Evolutionary conservation across 805 yeast genomes (phyloP).

Genomic region (Wilhelminamyces savonicus): DNA sequence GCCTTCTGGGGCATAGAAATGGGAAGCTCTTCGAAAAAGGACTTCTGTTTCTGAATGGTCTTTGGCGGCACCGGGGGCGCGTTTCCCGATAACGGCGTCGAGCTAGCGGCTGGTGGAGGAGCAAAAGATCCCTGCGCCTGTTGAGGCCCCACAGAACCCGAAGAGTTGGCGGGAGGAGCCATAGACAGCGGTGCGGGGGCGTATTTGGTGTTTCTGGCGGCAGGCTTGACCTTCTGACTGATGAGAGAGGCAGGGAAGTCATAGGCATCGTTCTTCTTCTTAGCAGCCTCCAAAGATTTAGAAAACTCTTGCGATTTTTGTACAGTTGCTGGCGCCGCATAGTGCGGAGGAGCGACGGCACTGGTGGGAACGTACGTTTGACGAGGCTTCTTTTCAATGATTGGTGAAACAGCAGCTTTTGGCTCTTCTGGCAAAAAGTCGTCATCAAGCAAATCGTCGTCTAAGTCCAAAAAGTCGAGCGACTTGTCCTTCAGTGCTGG

Average conservation of each 20-base stretch:
- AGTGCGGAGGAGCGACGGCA: neutral
- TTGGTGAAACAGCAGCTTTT: too few relatives aligned
- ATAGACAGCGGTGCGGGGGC: slow-evolving; percentile 8
- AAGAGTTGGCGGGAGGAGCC: slow-evolving; percentile 1
- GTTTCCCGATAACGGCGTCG: slow-evolving; percentile 1
- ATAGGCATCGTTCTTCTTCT: slow-evolving; percentile 68
- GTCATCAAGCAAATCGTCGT: slow-evolving; percentile 41
- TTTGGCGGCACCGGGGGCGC: too few relatives aligned
- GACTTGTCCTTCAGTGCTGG: slow-evolving; percentile 2
- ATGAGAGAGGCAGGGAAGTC: slow-evolving; percentile 63
- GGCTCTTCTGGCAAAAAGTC: too few relatives aligned
- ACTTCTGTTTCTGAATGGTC: slow-evolving; percentile 23
- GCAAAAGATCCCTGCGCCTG: slow-evolving; percentile 3
- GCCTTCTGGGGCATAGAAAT: slow-evolving; percentile 21
- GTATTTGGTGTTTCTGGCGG: slow-evolving; percentile 25
- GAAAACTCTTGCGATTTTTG: neutral
- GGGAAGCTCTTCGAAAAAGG: slow-evolving; percentile 60
- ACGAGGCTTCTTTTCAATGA: too few relatives aligned
- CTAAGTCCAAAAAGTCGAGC: slow-evolving; percentile 36
- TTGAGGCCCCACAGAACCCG: neutral
- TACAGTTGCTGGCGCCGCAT: neutral
- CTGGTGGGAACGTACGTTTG: too few relatives aligned
- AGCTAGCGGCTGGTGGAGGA: slow-evolving; percentile 3
- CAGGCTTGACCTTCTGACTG: slow-evolving; percentile 31
- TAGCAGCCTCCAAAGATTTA: slow-evolving; percentile 35